Conservation (phyloP, 2,329 filamentous ascomycete species). For the Penicillium sp. region DNA sequence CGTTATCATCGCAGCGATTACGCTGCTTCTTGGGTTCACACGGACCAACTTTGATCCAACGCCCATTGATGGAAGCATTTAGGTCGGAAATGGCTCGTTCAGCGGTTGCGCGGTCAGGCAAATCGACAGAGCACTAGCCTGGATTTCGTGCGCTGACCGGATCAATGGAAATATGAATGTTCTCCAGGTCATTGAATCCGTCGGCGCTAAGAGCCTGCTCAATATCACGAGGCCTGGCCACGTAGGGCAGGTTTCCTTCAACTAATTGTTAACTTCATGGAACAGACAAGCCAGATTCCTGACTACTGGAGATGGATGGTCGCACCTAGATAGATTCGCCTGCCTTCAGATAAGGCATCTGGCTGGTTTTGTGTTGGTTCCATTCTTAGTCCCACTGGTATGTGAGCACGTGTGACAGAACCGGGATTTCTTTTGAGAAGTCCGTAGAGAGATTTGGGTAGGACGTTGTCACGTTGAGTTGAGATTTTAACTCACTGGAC, state of each 20-base stretch:
- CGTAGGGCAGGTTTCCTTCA: background rate
- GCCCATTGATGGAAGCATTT: background rate
- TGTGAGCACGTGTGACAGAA: too few relatives aligned
- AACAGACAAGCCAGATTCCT: background rate
- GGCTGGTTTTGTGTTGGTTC: background rate
- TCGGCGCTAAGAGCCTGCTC: background rate
- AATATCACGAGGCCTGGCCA: background rate
- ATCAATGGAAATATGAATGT: constrained; percentile 1
- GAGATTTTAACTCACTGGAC: too few relatives aligned
- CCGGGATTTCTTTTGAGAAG: too few relatives aligned
- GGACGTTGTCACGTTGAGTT: too few relatives aligned
- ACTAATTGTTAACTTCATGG: background rate
- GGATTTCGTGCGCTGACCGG: constrained; percentile 1
- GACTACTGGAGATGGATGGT: background rate
- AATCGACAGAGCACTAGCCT: constrained; percentile 2
- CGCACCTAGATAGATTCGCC: background rate
- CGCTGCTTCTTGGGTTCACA: background rate
- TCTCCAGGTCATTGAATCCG: background rate
- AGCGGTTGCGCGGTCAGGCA: background rate
- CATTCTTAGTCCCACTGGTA: background rate
- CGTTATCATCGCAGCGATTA: background rate
- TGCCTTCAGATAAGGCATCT: background rate
- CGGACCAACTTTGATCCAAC: background rate
- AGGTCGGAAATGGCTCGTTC: background rate
- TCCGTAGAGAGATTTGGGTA: too few relatives aligned